phyloP scores from a whole-genome alignment of 2,329 filamentous ascomycete genomes.

The Ilyonectria robusta region DNA sequence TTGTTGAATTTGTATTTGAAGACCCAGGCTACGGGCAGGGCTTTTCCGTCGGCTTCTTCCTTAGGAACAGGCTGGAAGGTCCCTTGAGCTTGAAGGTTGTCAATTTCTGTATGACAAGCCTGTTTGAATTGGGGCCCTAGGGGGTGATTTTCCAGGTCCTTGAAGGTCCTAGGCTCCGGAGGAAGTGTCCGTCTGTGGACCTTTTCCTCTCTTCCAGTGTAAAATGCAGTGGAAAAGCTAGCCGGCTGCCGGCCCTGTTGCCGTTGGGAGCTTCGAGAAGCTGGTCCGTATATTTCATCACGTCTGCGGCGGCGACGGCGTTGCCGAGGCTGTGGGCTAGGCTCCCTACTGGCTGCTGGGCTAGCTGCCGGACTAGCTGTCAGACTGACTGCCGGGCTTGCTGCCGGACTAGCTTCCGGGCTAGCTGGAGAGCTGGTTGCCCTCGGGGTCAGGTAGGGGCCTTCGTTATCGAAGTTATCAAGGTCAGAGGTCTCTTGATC shows the following conservation, averaged over 20 bases:
- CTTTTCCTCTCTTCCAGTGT: conserved; percentile 9
- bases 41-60: background rate
- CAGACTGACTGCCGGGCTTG: too few species aligned
- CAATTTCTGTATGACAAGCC: background rate
- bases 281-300: too few species aligned
- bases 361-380: too few species aligned
- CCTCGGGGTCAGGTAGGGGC: too few species aligned
- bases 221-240: background rate
- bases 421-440: too few species aligned
- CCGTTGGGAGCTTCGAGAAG: too few species aligned
- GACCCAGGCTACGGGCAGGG: conserved; percentile 18
- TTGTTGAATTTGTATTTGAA: conserved; percentile 29
- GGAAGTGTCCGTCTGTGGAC: conserved; percentile 8
- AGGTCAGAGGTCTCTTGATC: too few species aligned
- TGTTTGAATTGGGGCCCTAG: conserved; percentile 21
- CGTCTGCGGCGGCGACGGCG: background rate
- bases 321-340: background rate
- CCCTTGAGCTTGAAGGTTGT: background rate
- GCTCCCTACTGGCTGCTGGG: background rate
- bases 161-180: conserved; percentile 16
- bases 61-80: conserved; percentile 8
- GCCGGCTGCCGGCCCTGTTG: background rate
- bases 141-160: conserved; percentile 11
- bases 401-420: background rate
- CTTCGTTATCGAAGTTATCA: too few species aligned